Evolutionary conservation across 805 yeast genomes (phyloP).

Genomic region (Hanseniaspora vineae): DNA sequence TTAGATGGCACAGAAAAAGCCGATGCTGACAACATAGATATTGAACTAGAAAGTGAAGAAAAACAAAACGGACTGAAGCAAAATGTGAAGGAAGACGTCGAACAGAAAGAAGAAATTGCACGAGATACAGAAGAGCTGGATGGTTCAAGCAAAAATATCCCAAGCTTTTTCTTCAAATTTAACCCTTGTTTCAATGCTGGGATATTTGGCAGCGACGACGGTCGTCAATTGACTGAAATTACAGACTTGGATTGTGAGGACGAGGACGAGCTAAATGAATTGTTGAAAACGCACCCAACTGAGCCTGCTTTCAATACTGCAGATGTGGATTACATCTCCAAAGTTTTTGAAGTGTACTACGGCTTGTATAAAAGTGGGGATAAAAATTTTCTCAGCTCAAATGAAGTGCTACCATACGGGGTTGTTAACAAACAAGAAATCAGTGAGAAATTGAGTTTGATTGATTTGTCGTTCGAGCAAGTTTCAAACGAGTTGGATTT

Average conservation of each 20-base stretch:
- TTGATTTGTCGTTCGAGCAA: conserved; percentile 25
- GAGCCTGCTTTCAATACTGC: conserved; percentile 1
- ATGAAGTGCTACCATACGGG: conserved; percentile 31
- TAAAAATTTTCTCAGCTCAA: background rate
- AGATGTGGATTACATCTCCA: conserved; percentile 31
- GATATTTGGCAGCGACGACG: background rate
- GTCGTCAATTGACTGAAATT: background rate
- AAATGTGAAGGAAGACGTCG: background rate
- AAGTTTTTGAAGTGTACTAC: conserved; percentile 41
- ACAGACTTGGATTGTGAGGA: background rate
- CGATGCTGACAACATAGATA: too few relatives aligned
- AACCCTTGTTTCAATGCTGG: background rate
- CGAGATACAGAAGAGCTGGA: too few relatives aligned
- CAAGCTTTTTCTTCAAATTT: background rate
- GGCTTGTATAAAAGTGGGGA: background rate
- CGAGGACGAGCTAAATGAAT: background rate
- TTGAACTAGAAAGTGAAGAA: background rate
- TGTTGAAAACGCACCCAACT: too few relatives aligned
- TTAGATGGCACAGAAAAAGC: too few relatives aligned
- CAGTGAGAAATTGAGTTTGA: conserved; percentile 24
- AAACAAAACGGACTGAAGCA: background rate
- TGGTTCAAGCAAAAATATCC: too few relatives aligned
- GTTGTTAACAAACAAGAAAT: conserved; percentile 22
- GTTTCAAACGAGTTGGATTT: conserved; percentile 23
- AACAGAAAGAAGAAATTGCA: too few relatives aligned